Percentiles rank a stretch among this genome's conserved stretches.
These are phyloP conservation scores for Incumbomyces delicatus DNA, from an alignment of 2,329 filamentous ascomycete species.

Conservation along the genomic window DNA sequence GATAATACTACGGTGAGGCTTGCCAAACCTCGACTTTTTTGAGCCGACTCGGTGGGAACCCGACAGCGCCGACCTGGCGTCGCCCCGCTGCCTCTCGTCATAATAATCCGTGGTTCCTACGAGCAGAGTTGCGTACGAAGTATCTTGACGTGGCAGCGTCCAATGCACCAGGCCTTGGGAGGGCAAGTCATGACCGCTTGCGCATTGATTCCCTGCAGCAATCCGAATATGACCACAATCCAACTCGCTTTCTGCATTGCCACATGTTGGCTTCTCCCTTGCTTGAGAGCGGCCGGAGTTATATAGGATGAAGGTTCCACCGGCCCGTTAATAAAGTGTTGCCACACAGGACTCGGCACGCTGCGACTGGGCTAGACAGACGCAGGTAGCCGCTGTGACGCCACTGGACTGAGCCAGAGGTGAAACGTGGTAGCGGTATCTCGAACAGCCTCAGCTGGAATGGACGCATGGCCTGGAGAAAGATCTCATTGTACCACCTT, in stretches of 20 bases:
- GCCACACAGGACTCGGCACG: background rate
- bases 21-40: too few species aligned
- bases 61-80: too few species aligned
- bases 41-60: too few species aligned
- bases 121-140: too few species aligned
- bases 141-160: background rate
- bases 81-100: too few species aligned
- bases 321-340: too few species aligned
- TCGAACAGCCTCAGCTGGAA: background rate
- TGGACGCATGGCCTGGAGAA: background rate
- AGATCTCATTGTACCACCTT: background rate
- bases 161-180: background rate
- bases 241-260: background rate
- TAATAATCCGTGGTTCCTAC: too few species aligned
- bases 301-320: too few species aligned
- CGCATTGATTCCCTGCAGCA: conserved; percentile 3
- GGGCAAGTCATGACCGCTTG: background rate
- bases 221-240: background rate
- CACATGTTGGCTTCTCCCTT: conserved; percentile 1
- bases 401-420: background rate
- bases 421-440: background rate
- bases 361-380: background rate
- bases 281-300: background rate
- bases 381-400: background rate
- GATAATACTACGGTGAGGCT: too few species aligned